phyloP scores from a whole-genome alignment of 148 eudicot genomes.

The Silene conica region DNA sequence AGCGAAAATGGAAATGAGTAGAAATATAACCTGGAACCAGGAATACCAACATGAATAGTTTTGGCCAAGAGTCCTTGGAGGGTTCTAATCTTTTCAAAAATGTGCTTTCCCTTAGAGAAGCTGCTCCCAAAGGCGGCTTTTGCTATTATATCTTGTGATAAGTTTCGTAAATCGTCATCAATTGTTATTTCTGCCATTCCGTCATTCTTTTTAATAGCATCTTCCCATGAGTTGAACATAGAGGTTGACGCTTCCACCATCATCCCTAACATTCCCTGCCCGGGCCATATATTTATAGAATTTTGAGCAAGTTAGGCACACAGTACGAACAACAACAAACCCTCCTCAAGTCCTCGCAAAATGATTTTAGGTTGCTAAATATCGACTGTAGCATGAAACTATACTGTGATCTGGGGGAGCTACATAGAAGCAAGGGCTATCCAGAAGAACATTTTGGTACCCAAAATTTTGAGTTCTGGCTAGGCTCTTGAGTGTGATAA shows the following conservation, averaged over 20 bases:
- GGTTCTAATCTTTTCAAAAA: slow-evolving; percentile 39
- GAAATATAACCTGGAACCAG: slow-evolving; percentile 40
- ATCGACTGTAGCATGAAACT: too few species aligned
- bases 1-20: too few species aligned
- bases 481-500: too few species aligned
- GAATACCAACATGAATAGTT: slow-evolving; percentile 38
- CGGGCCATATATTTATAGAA: neutral
- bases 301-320: neutral
- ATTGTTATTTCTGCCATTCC: slow-evolving; percentile 38
- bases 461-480: too few species aligned
- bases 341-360: too few species aligned
- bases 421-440: too few species aligned
- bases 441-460: too few species aligned
- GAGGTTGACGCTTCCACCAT: slow-evolving; percentile 38
- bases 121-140: slow-evolving; percentile 63
- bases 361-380: too few species aligned
- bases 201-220: slow-evolving; percentile 19
- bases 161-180: slow-evolving; percentile 44
- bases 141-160: slow-evolving; percentile 63
- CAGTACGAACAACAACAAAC: too few species aligned
- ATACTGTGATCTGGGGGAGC: too few species aligned
- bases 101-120: slow-evolving; percentile 43
- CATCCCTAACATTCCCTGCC: slow-evolving; percentile 49
- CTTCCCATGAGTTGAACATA: slow-evolving; percentile 43
- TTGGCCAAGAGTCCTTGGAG: slow-evolving; percentile 41